A percentile compares a stretch with the other conserved stretches of the same genome.
Evolutionary conservation across 2,329 filamentous ascomycete species (phyloP).

Genomic region (Hypoxylon sp.): DNA sequence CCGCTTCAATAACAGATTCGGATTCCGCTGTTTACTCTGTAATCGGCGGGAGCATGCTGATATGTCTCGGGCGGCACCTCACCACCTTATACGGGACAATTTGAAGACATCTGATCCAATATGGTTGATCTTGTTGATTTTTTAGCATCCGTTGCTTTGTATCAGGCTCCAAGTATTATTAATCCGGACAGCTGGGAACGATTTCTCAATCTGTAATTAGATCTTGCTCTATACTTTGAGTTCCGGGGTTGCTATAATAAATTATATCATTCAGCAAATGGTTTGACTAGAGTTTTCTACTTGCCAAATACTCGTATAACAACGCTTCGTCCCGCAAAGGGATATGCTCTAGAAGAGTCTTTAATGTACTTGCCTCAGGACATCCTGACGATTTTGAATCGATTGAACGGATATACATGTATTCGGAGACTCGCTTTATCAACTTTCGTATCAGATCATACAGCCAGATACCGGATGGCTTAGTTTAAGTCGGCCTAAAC

Average conservation of each 20-base stretch:
- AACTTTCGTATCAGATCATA: no score
- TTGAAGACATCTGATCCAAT: constrained; percentile 75
- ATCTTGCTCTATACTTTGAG: not conserved
- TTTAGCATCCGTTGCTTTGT: not conserved
- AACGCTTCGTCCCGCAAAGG: no score
- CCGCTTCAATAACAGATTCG: constrained; percentile 71
- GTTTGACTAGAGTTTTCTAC: not conserved
- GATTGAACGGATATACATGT: not conserved
- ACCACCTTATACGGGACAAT: constrained; percentile 76
- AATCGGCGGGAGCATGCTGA: constrained; percentile 71
- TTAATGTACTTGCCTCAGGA: no score
- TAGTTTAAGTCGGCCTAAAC: no score
- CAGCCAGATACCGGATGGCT: no score
- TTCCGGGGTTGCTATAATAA: not conserved
- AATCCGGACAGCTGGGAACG: not conserved
- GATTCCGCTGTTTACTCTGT: constrained; percentile 59
- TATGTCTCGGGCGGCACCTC: constrained; percentile 73
- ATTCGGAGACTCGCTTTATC: not conserved
- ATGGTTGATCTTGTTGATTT: constrained; percentile 46
- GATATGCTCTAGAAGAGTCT: no score
- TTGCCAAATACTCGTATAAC: not conserved
- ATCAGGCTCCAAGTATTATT: no score
- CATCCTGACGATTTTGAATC: not conserved
- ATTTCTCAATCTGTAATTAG: not conserved
- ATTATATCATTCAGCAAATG: not conserved